Evolutionary conservation across 2,329 filamentous ascomycete species (phyloP).

Genomic region (Metarhizium guizhouense): DNA sequence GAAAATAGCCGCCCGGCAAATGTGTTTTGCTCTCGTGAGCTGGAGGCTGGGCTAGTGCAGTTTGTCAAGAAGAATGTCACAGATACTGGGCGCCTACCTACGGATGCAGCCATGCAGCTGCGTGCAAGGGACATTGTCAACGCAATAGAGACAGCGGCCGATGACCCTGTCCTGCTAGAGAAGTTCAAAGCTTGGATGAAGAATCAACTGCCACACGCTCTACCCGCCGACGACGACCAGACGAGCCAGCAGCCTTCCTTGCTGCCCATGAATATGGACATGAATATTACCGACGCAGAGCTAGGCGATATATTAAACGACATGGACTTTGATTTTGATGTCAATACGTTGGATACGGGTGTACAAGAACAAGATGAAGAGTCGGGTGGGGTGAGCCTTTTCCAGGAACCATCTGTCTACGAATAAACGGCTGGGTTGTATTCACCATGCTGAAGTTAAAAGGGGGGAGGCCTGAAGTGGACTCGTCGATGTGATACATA

Average conservation of each 20-base stretch:
- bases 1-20: conserved; percentile 36
- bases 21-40: conserved; percentile 50
- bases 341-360: conserved; percentile 5
- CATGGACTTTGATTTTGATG: conserved; percentile 4
- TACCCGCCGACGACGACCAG: conserved; percentile 1
- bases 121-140: conserved; percentile 40
- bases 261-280: conserved; percentile 21
- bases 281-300: conserved; percentile 24
- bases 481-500: too few relatives aligned
- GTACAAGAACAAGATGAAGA: conserved; percentile 19
- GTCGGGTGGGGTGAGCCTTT: conserved; percentile 19
- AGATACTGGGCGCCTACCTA: conserved; percentile 32
- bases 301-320: conserved; percentile 1
- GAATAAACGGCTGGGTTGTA: background rate
- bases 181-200: conserved; percentile 43
- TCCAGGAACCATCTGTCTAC: background rate
- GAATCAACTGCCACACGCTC: conserved; percentile 16
- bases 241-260: conserved; percentile 5
- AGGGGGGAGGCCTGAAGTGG: too few relatives aligned
- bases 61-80: conserved; percentile 35
- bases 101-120: conserved; percentile 35
- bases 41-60: conserved; percentile 43
- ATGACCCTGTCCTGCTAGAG: conserved; percentile 40
- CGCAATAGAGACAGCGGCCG: conserved; percentile 39
- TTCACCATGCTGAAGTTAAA: too few relatives aligned